Conservation (phyloP, 305 asterid species). For the Fraxinus floribunda region DNA sequence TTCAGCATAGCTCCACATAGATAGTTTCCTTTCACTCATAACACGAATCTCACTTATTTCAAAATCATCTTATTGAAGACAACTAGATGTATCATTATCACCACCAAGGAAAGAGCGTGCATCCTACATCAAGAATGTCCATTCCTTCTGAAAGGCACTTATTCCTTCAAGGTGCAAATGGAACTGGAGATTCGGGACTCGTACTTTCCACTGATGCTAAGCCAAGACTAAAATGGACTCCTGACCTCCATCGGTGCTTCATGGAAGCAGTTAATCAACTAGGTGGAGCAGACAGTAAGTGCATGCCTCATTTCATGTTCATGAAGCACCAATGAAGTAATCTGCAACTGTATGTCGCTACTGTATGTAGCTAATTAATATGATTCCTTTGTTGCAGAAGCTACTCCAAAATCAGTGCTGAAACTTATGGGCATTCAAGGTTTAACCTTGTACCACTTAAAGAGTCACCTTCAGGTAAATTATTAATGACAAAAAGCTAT, state of each 20-base stretch:
- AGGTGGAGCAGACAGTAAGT: constrained; percentile 99
- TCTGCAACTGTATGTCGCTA: constrained; percentile 25
- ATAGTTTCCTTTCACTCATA: constrained; percentile 25
- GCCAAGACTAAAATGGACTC: constrained; percentile 97
- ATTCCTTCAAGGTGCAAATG: constrained; percentile 66
- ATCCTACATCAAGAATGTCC: constrained; percentile 62
- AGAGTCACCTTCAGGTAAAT: constrained; percentile 98
- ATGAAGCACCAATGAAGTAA: constrained; percentile 9
- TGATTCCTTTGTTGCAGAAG: constrained; percentile 61
- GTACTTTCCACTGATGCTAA: constrained; percentile 97
- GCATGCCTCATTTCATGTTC: constrained; percentile 15
- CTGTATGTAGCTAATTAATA: constrained; percentile 28
- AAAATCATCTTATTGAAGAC: constrained; percentile 32
- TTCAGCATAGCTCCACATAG: constrained; percentile 35
- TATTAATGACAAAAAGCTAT: constrained; percentile 3
- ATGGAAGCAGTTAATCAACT: constrained; percentile 94
- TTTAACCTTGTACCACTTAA: constrained; percentile 87
- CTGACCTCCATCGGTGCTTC: constrained; percentile 88
- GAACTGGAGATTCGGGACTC: constrained; percentile 76
- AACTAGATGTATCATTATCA: constrained; percentile 63
- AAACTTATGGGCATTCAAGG: constrained; percentile 98
- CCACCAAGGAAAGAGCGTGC: constrained; percentile 63
- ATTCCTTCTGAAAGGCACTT: constrained; percentile 61
- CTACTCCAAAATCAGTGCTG: constrained; percentile 97
- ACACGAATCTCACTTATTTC: constrained; percentile 26